Percentiles rank a stretch among this genome's conserved stretches.
Conservation (phyloP, 2,329 filamentous ascomycete genomes). For the Biscogniauxia sp. region DNA sequence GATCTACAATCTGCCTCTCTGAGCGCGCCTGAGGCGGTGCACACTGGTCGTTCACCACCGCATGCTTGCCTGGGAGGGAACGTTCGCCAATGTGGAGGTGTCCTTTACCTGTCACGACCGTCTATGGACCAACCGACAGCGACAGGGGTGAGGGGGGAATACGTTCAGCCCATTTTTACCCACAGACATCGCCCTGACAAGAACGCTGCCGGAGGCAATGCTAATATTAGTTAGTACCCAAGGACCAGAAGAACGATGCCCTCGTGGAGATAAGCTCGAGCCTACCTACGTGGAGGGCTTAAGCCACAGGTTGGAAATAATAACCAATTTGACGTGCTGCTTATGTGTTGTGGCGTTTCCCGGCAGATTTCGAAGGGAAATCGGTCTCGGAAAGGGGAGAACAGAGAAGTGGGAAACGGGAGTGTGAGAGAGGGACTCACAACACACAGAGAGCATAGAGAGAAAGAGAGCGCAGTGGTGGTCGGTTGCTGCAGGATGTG, state of each 20-base stretch:
- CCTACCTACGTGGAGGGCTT: neutral
- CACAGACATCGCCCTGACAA: neutral
- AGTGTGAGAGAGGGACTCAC: slow-evolving; percentile 1
- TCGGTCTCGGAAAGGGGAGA: neutral
- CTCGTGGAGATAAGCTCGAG: neutral
- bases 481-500: slow-evolving; percentile 15
- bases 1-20: slow-evolving; percentile 4
- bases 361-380: neutral
- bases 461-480: slow-evolving; percentile 8
- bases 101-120: neutral
- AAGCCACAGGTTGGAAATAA: neutral
- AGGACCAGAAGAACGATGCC: neutral
- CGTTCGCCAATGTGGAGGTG: neutral
- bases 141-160: neutral
- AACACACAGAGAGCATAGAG: slow-evolving; percentile 6
- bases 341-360: neutral
- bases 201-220: neutral
- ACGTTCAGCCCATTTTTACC: neutral
- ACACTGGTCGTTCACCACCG: neutral
- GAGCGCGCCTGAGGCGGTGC: neutral
- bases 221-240: neutral
- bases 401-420: neutral
- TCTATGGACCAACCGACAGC: neutral
- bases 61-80: neutral
- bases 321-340: neutral